Evolutionary conservation across 331 rosid genomes (phyloP).

Genomic region (Pyracantha coccinea): DNA sequence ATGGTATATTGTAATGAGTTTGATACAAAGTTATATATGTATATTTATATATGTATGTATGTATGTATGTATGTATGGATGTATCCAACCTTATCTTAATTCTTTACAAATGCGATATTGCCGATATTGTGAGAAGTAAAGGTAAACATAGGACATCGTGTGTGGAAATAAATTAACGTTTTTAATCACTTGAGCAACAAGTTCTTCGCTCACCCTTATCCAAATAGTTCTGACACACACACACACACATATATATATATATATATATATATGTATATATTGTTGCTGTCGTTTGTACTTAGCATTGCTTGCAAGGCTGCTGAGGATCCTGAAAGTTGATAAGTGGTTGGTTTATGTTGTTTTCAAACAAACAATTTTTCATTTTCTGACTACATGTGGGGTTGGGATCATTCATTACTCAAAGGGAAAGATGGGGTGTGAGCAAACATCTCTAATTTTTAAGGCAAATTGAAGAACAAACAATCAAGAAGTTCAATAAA

Average conservation of each 20-base stretch:
- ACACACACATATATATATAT: background rate
- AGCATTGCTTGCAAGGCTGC: background rate
- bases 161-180: no score
- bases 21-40: no score
- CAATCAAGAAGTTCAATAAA: background rate
- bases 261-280: no score
- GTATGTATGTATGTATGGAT: no score
- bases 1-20: no score
- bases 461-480: background rate
- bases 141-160: accelerated
- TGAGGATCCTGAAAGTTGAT: background rate
- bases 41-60: no score
- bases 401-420: background rate
- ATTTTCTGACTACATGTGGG: background rate
- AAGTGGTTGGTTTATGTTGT: background rate
- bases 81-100: no score
- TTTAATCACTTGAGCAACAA: no score
- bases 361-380: background rate
- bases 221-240: background rate
- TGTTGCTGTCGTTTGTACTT: background rate
- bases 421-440: background rate
- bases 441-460: background rate
- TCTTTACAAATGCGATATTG: no score
- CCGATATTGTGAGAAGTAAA: no score
- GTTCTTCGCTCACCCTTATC: no score